phyloP scores from a whole-genome alignment of 2,329 filamentous ascomycete genomes.

The Byssothecium circinans region DNA sequence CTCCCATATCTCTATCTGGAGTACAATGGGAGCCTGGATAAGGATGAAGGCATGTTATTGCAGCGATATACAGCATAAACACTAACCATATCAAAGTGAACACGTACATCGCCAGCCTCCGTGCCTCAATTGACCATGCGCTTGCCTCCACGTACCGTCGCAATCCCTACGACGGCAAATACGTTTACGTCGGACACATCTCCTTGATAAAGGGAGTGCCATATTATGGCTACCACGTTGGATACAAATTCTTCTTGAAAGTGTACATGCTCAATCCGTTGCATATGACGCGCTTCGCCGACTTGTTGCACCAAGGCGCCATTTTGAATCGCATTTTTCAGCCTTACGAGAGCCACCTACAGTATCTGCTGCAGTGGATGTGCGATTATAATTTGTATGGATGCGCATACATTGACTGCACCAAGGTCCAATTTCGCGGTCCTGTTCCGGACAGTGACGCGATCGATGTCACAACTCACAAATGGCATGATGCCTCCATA shows the following conservation, averaged over 20 bases:
- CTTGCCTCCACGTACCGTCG: slow-evolving; percentile 82
- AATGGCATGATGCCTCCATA: slow-evolving; percentile 81
- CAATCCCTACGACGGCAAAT: slow-evolving; percentile 69
- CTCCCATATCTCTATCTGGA: slow-evolving; percentile 95
- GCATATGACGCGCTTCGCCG: slow-evolving; percentile 83
- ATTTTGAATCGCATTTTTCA: slow-evolving; percentile 84
- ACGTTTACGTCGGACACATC: slow-evolving; percentile 82
- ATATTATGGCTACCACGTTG: slow-evolving; percentile 94
- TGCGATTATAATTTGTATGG: slow-evolving; percentile 97
- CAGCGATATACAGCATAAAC: background rate
- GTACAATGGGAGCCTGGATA: slow-evolving; percentile 70
- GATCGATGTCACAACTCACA: slow-evolving; percentile 62
- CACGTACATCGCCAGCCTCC: slow-evolving; percentile 74
- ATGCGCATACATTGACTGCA: slow-evolving; percentile 79
- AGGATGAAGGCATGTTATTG: slow-evolving; percentile 63
- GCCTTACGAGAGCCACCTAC: slow-evolving; percentile 90
- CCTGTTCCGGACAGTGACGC: slow-evolving; percentile 73
- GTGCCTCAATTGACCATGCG: slow-evolving; percentile 87
- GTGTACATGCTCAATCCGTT: slow-evolving; percentile 89
- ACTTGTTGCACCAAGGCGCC: slow-evolving; percentile 83
- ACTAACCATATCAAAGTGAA: slow-evolving; percentile 59
- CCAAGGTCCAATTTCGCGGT: slow-evolving; percentile 69
- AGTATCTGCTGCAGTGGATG: slow-evolving; percentile 96
- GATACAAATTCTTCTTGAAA: slow-evolving; percentile 88
- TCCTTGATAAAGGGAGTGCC: slow-evolving; percentile 90